phyloP scores from a whole-genome alignment of 495 filamentous ascomycete species.

The Podospora tetraspora region DNA sequence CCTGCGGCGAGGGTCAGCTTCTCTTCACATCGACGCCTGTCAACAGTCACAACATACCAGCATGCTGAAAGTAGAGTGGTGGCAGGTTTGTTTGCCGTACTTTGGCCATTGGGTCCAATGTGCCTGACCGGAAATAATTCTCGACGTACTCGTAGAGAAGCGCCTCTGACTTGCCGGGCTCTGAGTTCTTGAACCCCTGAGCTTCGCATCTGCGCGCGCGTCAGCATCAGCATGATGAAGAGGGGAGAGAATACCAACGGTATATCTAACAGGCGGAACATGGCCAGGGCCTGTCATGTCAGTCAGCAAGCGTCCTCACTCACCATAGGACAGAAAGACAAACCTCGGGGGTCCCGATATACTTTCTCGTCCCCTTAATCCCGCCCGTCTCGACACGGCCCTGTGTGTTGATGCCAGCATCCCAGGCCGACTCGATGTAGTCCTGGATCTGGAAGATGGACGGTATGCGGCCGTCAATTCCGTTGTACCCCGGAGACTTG shows the following conservation, averaged over 20 bases:
- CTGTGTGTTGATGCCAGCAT: slow-evolving; percentile 68
- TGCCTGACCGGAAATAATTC: slow-evolving; percentile 60
- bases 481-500: slow-evolving; percentile 49
- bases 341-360: slow-evolving; percentile 92
- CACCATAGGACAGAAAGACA: slow-evolving; percentile 7
- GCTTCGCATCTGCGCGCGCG: slow-evolving; percentile 30
- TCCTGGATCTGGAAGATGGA: slow-evolving; percentile 82
- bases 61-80: slow-evolving; percentile 88
- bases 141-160: slow-evolving; percentile 63
- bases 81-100: slow-evolving; percentile 64
- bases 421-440: slow-evolving; percentile 86
- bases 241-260: slow-evolving; percentile 40
- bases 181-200: slow-evolving; percentile 33
- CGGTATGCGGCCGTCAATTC: slow-evolving; percentile 60
- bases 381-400: slow-evolving; percentile 81
- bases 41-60: slow-evolving; percentile 41
- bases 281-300: slow-evolving; percentile 64
- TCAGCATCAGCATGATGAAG: neutral
- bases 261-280: slow-evolving; percentile 66
- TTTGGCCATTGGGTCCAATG: slow-evolving; percentile 39
- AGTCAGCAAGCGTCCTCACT: neutral
- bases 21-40: neutral
- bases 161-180: slow-evolving; percentile 29
- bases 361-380: slow-evolving; percentile 83
- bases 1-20: slow-evolving; percentile 39